Conservation (phyloP, 2,329 filamentous ascomycete species). For the Myriosclerotinia curreyana region DNA sequence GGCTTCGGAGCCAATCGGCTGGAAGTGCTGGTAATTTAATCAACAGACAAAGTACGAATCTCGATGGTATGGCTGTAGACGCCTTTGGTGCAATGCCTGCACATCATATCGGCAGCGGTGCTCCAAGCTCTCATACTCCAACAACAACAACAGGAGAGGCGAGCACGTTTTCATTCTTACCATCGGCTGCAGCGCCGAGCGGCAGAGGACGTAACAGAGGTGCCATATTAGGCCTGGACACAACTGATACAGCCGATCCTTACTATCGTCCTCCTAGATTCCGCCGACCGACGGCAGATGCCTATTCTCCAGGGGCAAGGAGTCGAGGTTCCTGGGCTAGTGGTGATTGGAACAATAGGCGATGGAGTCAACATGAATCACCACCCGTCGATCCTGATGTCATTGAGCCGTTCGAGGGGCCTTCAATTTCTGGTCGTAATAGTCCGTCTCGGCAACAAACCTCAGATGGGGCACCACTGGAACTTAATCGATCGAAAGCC, state of each 20-base stretch:
- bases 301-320: slow-evolving; percentile 41
- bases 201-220: slow-evolving; percentile 33
- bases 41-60: slow-evolving; percentile 51
- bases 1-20: slow-evolving; percentile 59
- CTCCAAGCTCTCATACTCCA: slow-evolving; percentile 64
- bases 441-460: slow-evolving; percentile 48
- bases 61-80: slow-evolving; percentile 51
- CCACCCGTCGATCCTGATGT: slow-evolving; percentile 42
- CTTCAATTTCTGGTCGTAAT: slow-evolving; percentile 44
- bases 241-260: slow-evolving; percentile 62
- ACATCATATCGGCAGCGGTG: slow-evolving; percentile 46
- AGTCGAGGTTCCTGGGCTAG: slow-evolving; percentile 47
- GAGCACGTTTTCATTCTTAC: slow-evolving; percentile 69
- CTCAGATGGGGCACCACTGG: slow-evolving; percentile 31
- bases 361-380: slow-evolving; percentile 38
- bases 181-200: slow-evolving; percentile 43
- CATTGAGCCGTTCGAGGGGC: slow-evolving; percentile 40
- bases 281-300: slow-evolving; percentile 61
- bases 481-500: slow-evolving; percentile 47
- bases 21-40: slow-evolving; percentile 60
- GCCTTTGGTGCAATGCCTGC: slow-evolving; percentile 42
- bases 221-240: slow-evolving; percentile 47
- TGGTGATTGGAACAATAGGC: slow-evolving; percentile 46
- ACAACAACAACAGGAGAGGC: slow-evolving; percentile 75
- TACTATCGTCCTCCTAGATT: slow-evolving; percentile 85